Conservation (phyloP, 345 rosid species). For the Arabidopsis suecica region DNA sequence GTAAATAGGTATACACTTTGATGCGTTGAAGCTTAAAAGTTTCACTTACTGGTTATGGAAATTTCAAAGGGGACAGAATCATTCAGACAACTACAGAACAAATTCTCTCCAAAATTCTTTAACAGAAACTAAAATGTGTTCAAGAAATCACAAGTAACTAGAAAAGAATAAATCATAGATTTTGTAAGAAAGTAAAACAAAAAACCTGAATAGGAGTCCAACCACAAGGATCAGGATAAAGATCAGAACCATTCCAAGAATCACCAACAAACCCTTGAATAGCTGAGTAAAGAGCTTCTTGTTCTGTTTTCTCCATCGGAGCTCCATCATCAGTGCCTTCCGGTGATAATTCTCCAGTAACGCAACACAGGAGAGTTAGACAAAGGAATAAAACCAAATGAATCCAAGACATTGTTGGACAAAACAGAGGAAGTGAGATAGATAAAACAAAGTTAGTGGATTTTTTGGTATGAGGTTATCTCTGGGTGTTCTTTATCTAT, state of each 20-base stretch:
- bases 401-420: slow-evolving; percentile 36
- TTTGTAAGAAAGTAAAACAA: neutral
- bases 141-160: slow-evolving; percentile 4
- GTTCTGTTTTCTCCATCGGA: slow-evolving; percentile 78
- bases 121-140: neutral
- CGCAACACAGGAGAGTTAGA: slow-evolving; percentile 22
- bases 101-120: neutral
- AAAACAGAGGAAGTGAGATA: neutral
- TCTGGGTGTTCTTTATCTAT: slow-evolving; percentile 31
- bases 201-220: slow-evolving; percentile 94
- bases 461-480: slow-evolving; percentile 7
- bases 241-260: slow-evolving; percentile 92
- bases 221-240: slow-evolving; percentile 96
- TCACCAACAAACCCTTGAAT: slow-evolving; percentile 86
- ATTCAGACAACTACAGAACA: slow-evolving; percentile 43
- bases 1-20: slow-evolving; percentile 36
- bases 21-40: slow-evolving; percentile 18
- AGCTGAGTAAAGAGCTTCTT: slow-evolving; percentile 68
- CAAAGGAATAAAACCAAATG: slow-evolving; percentile 20
- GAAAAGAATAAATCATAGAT: neutral
- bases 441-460: slow-evolving; percentile 19
- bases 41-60: slow-evolving; percentile 38
- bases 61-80: slow-evolving; percentile 25
- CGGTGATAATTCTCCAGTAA: slow-evolving; percentile 18
- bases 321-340: slow-evolving; percentile 46